These are phyloP conservation scores for Fusarium penzigii DNA, from an alignment of 2,329 filamentous ascomycete genomes.

Conservation along the genomic window DNA sequence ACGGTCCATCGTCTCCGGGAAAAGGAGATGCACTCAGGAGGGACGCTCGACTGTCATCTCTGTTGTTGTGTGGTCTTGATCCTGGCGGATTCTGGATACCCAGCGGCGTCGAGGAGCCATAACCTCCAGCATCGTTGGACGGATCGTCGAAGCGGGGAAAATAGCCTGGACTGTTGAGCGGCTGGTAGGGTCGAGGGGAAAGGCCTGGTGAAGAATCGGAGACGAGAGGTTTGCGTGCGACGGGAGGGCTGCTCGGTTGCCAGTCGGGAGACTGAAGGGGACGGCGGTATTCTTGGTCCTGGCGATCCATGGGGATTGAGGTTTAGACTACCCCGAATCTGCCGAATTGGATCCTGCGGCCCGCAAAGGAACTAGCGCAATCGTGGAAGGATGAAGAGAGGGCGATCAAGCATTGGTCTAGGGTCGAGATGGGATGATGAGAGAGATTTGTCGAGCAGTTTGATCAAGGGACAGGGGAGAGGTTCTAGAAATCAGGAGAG, in stretches of 20 bases:
- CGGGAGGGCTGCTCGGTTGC: conserved; percentile 18
- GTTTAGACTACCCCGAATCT: neutral
- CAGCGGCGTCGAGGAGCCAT: conserved; percentile 16
- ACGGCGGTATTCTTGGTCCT: conserved; percentile 7
- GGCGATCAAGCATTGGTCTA: too few relatives aligned
- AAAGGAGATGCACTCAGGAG: conserved; percentile 7
- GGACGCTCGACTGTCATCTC: conserved; percentile 20
- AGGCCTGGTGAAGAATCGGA: neutral
- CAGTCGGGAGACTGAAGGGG: conserved; percentile 9
- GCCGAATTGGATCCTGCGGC: conserved; percentile 11
- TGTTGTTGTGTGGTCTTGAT: conserved; percentile 9
- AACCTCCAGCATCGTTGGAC: conserved; percentile 14
- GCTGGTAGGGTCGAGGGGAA: conserved; percentile 9
- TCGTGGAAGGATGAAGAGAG: neutral
- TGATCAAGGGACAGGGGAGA: too few relatives aligned
- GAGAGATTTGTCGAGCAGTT: too few relatives aligned
- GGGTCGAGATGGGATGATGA: too few relatives aligned
- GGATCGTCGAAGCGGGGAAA: conserved; percentile 13
- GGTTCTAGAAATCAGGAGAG: too few relatives aligned
- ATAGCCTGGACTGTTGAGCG: conserved; percentile 8
- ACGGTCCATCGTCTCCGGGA: neutral
- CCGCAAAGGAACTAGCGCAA: neutral
- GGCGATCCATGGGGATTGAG: conserved; percentile 16
- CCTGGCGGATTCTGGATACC: conserved; percentile 18
- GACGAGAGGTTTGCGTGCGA: conserved; percentile 17